Evolutionary conservation across 23 red algal species (phyloP), one percentile per base, ranked within the genome.

Genomic region (Gracilaria domingensis): DNA sequence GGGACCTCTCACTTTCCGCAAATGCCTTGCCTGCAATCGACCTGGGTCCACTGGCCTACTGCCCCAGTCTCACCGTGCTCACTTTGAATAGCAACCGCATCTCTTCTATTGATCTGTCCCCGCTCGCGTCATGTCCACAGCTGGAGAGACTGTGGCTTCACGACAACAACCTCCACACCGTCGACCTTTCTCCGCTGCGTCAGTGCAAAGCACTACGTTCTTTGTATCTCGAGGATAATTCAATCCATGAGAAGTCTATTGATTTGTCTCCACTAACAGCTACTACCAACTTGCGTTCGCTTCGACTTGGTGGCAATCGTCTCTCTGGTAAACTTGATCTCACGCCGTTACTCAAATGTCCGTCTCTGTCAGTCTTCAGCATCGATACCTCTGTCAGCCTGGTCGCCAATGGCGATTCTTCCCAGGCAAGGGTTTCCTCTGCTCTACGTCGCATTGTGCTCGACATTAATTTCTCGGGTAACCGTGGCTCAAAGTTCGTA

Each of bases 121-220:
- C 95, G n/a, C 87, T 99, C 23, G 40, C 88, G 0, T 69, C 48
- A 3, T 98, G 97, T 33, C 54, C 71, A 20, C 88, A 93, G 32
- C 93, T 99, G 59, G 94, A 99, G 84, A 73, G 93, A 32, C 79
- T 99, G 30, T 99, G 97, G 97, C 80, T 99, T 35, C 97, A 99
- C 57, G 75, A 93, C 70, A 99, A 99, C 79, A 59, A 91, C 50
- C 80, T 99, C 13, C 69, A 83, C 35, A 57, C 47, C 21, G 65
- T 99, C 44, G 87, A 95, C 84, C 78, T 99, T 29, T 57, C 69
- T 14, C 94, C 95, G 30, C 47, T 99, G 24, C 61, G 70, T 61
- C 36, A 66, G 38, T 93, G 91, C 86, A 57, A 39, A 29, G 40
- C 79, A 3, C 78, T 99, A 21, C 89, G 95, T 30, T 99, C 97